Evolutionary conservation across 179 eudicot species (phyloP).

Genomic region (Monotropa hypopitys): DNA sequence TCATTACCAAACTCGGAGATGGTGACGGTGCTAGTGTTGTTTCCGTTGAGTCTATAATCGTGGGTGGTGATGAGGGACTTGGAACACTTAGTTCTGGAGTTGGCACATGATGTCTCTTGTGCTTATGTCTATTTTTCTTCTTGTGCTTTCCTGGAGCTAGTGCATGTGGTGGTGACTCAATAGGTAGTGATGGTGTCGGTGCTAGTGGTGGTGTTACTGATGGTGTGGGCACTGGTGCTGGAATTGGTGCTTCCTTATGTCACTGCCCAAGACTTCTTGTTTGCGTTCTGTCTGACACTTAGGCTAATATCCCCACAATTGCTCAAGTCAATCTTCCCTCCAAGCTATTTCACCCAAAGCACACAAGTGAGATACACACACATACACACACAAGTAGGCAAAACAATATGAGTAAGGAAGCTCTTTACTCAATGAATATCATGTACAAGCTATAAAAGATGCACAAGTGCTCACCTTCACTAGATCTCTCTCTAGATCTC

Average conservation of each 20-base stretch:
- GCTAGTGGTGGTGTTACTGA: slow-evolving; percentile 16
- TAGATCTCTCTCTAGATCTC: no score
- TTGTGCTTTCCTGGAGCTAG: slow-evolving; percentile 51
- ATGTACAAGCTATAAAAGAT: no score
- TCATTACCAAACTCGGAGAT: slow-evolving; percentile 39
- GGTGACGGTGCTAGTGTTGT: slow-evolving; percentile 75
- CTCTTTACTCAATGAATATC: no score
- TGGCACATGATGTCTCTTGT: slow-evolving; percentile 56
- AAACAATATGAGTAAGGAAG: no score
- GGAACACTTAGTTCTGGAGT: slow-evolving; percentile 55
- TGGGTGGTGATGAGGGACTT: slow-evolving; percentile 83
- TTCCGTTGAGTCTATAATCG: slow-evolving; percentile 22
- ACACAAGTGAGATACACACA: no score
- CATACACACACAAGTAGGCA: no score
- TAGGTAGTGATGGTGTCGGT: slow-evolving; percentile 22
- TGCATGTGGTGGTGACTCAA: slow-evolving; percentile 24
- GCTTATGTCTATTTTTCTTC: slow-evolving; percentile 56
- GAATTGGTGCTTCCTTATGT: slow-evolving; percentile 24
- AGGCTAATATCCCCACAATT: no score
- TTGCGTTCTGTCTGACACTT: no score
- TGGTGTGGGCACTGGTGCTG: slow-evolving; percentile 29
- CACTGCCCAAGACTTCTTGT: no score
- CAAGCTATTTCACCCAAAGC: no score
- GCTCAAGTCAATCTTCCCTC: no score
- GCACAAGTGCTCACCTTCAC: no score